Conservation (phyloP, 495 filamentous ascomycete species). For the Talaromyces borbonicus region DNA sequence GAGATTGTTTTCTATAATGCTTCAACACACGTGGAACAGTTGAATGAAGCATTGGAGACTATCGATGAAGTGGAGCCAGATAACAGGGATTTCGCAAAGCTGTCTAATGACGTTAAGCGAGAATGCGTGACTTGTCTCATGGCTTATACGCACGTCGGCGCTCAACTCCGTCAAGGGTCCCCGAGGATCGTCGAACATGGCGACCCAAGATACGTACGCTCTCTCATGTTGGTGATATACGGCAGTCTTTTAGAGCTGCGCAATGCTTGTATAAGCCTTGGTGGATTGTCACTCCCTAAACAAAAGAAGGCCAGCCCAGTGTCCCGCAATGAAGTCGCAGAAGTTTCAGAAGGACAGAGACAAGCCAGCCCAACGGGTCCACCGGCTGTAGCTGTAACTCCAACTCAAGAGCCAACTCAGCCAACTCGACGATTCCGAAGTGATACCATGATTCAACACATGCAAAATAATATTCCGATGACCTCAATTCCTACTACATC, state of each 20-base stretch:
- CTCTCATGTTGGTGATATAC: constrained; percentile 69
- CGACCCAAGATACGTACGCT: constrained; percentile 71
- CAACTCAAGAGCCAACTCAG: constrained; percentile 47
- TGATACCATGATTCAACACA: constrained; percentile 52
- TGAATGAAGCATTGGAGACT: constrained; percentile 62
- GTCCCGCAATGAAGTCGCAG: too few species aligned
- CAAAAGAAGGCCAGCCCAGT: too few species aligned
- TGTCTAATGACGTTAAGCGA: constrained; percentile 48
- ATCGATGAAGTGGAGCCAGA: constrained; percentile 40
- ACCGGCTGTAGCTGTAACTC: constrained; percentile 48
- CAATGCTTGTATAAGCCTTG: constrained; percentile 39
- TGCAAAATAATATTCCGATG: constrained; percentile 26
- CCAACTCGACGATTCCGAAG: constrained; percentile 46
- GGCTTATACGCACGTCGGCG: constrained; percentile 66
- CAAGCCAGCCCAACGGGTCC: constrained; percentile 18
- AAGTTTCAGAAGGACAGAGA: constrained; percentile 12
- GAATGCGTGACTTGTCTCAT: constrained; percentile 61
- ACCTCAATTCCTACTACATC: constrained; percentile 9
- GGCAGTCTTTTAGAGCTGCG: constrained; percentile 70
- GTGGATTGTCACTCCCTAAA: constrained; percentile 18
- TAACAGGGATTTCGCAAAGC: constrained; percentile 33
- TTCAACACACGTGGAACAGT: constrained; percentile 59
- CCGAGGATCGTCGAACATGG: constrained; percentile 62
- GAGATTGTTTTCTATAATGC: constrained; percentile 74
- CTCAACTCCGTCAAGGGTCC: constrained; percentile 58